These are phyloP conservation scores for Celoporthe dispersa DNA, from an alignment of 2,329 filamentous ascomycete genomes.

Conservation along the genomic window DNA sequence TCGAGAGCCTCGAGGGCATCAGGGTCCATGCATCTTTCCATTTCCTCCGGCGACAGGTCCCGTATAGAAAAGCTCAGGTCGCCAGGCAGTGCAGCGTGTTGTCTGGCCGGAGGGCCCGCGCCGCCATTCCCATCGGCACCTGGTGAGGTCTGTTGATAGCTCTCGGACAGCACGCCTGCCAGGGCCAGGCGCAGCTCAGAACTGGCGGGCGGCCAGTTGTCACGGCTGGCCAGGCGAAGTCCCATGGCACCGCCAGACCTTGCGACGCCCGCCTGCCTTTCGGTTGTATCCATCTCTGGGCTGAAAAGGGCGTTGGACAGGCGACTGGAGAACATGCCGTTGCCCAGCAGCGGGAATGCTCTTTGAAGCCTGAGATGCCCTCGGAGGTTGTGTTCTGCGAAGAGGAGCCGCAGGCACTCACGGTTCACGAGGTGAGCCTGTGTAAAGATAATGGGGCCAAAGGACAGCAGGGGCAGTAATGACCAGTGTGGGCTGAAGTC, in stretches of 20 bases:
- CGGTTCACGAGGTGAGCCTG: conserved; percentile 80
- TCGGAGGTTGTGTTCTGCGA: conserved; percentile 72
- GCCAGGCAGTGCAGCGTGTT: conserved; percentile 59
- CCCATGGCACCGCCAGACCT: conserved; percentile 76
- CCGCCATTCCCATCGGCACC: conserved; percentile 18
- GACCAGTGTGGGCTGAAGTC: conserved; percentile 60
- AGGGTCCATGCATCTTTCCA: conserved; percentile 81
- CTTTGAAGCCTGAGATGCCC: conserved; percentile 76
- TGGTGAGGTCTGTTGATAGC: conserved; percentile 51
- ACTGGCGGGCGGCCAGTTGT: conserved; percentile 90
- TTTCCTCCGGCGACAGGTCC: conserved; percentile 76
- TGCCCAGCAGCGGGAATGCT: conserved; percentile 82
- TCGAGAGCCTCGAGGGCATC: conserved; percentile 87
- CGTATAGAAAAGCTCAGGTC: conserved; percentile 84
- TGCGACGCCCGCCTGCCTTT: conserved; percentile 71
- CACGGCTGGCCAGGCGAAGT: conserved; percentile 77
- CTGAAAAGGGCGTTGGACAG: conserved; percentile 86
- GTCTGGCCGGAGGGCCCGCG: conserved; percentile 37
- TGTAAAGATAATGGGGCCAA: conserved; percentile 72
- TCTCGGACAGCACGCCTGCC: conserved; percentile 83
- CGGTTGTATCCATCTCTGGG: conserved; percentile 77
- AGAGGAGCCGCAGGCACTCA: conserved; percentile 75
- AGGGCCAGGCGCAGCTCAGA: conserved; percentile 89
- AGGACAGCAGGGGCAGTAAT: conserved; percentile 70
- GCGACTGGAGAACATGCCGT: conserved; percentile 80